These are phyloP conservation scores for Mallotus nudiflorus DNA, from an alignment of 345 rosid species.

Conservation along the genomic window DNA sequence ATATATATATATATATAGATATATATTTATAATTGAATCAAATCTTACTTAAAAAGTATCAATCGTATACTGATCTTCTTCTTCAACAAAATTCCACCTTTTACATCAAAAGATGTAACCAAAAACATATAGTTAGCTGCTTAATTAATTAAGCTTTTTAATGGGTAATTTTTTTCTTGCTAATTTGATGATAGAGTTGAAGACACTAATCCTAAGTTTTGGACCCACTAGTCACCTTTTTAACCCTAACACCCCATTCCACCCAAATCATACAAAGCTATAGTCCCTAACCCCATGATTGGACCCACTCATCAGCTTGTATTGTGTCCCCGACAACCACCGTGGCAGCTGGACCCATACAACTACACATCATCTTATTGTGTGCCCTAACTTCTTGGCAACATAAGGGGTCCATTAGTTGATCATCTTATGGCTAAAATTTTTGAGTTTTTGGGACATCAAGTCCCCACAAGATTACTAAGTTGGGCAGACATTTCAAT, in stretches of 20 bases:
- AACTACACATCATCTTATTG: slow-evolving; percentile 43
- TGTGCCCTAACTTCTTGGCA: slow-evolving; percentile 58
- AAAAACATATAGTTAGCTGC: slow-evolving; percentile 10
- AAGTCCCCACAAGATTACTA: slow-evolving; percentile 42
- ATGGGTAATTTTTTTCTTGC: too few relatives aligned
- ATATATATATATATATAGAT: too few relatives aligned
- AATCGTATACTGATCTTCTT: slow-evolving; percentile 20
- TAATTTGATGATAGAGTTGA: neutral
- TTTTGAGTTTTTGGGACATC: slow-evolving; percentile 28
- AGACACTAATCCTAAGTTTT: slow-evolving; percentile 14
- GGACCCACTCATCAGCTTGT: slow-evolving; percentile 40
- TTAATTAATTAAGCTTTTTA: too few relatives aligned
- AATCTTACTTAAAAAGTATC: slow-evolving; percentile 42
- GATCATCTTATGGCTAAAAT: slow-evolving; percentile 25
- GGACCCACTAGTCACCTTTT: slow-evolving; percentile 28
- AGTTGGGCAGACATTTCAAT: slow-evolving; percentile 33
- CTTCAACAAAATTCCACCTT: slow-evolving; percentile 31
- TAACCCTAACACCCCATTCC: slow-evolving; percentile 6
- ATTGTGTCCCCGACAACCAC: slow-evolving; percentile 48
- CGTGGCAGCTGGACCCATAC: slow-evolving; percentile 43
- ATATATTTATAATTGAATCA: too few relatives aligned
- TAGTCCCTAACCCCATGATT: slow-evolving; percentile 26
- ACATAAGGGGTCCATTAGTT: slow-evolving; percentile 28
- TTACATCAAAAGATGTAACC: slow-evolving; percentile 39
- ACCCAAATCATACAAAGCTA: slow-evolving; percentile 35